Percentiles rank a stretch among this genome's conserved stretches.
phyloP scores from a whole-genome alignment of 129 eudicot genomes.

The Chrysanthemum makinoi region DNA sequence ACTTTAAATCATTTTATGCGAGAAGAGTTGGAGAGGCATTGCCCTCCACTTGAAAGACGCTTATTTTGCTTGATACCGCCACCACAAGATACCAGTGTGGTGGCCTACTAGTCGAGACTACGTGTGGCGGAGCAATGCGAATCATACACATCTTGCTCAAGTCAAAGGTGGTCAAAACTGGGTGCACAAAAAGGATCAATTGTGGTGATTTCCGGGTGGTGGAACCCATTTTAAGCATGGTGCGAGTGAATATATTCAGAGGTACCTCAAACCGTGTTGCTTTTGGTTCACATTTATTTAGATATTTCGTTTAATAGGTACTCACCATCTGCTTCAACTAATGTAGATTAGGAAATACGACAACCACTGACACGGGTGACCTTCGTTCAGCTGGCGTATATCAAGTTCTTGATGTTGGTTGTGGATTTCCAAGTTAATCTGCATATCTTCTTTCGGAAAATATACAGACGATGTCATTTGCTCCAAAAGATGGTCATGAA shows the following conservation, averaged over 20 bases:
- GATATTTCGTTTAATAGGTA: no score
- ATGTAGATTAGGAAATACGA: constrained; percentile 93
- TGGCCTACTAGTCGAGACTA: constrained; percentile 96
- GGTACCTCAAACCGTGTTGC: constrained; percentile 38
- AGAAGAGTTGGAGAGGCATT: constrained; percentile 92
- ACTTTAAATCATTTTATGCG: constrained; percentile 53
- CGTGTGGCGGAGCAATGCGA: constrained; percentile 89
- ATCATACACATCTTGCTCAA: constrained; percentile 83
- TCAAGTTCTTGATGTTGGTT: constrained; percentile 95
- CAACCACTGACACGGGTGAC: constrained; percentile 71
- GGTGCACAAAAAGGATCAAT: constrained; percentile 77
- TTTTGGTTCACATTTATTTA: constrained; percentile 13
- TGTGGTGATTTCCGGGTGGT: constrained; percentile 99
- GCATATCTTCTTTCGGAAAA: constrained; percentile 82
- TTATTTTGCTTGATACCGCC: constrained; percentile 93
- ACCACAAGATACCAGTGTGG: constrained; percentile 69
- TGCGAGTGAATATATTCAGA: constrained; percentile 80
- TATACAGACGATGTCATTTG: constrained; percentile 85
- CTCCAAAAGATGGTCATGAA: constrained; percentile 99
- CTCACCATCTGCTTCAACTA: not conserved
- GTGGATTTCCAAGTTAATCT: constrained; percentile 95
- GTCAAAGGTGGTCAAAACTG: constrained; percentile 99
- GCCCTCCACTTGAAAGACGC: constrained; percentile 76
- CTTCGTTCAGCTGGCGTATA: constrained; percentile 70
- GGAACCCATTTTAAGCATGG: constrained; percentile 99